phyloP scores from a whole-genome alignment of 1,284 basidiomycete genomes.

The Pyrrhoderma lamaoense region DNA sequence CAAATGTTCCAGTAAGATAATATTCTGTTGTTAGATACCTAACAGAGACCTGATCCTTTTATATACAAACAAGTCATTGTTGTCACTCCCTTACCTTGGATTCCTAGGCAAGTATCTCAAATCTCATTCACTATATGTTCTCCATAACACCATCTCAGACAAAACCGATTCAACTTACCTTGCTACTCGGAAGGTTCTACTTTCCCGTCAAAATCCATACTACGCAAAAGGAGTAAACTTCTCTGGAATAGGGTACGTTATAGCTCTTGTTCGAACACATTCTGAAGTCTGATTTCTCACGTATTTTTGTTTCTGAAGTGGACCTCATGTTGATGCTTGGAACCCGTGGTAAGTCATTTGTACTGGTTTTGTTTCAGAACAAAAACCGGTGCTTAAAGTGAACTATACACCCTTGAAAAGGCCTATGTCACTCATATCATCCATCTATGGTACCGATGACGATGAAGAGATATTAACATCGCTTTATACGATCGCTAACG shows the following conservation, averaged over 20 bases:
- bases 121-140: background rate
- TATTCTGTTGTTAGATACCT: slow-evolving; percentile 6
- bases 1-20: slow-evolving; percentile 63
- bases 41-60: too few relatives aligned
- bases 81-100: slow-evolving; percentile 72
- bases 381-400: background rate
- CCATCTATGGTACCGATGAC: slow-evolving; percentile 65
- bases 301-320: slow-evolving; percentile 41
- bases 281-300: background rate
- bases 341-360: slow-evolving; percentile 49
- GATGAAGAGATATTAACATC: slow-evolving; percentile 58
- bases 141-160: slow-evolving; percentile 24
- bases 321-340: slow-evolving; percentile 66
- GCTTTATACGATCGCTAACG: slow-evolving; percentile 59
- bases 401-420: slow-evolving; percentile 25
- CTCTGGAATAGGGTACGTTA: slow-evolving; percentile 55
- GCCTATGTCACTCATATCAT: slow-evolving; percentile 74
- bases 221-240: slow-evolving; percentile 57
- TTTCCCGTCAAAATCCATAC: slow-evolving; percentile 64
- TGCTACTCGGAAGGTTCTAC: slow-evolving; percentile 51
- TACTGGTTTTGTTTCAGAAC: slow-evolving; percentile 17
- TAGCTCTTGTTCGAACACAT: background rate
- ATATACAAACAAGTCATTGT: too few relatives aligned
- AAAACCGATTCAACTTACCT: slow-evolving; percentile 50
- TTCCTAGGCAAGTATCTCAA: slow-evolving; percentile 39